A percentile compares a stretch with the other conserved stretches of the same genome.
These are phyloP conservation scores for Camellia granthamiana DNA, from an alignment of 148 eudicot species.

Conservation along the genomic window DNA sequence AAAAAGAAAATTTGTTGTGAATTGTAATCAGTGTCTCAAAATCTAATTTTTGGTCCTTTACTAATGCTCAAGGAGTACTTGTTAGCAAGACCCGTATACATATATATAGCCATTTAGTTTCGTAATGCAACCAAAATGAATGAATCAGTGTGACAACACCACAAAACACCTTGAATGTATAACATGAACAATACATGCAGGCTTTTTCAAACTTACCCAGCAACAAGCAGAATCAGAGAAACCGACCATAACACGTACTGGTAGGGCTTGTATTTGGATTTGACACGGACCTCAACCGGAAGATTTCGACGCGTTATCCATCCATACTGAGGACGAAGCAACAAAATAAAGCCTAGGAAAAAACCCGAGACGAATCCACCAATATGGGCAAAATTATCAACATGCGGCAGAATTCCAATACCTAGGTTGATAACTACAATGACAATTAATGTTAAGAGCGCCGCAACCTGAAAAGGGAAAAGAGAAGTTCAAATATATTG, in stretches of 20 bases:
- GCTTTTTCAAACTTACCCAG: constrained; percentile 44
- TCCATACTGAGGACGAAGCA: constrained; percentile 60
- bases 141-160: no score
- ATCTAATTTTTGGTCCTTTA: no score
- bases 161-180: no score
- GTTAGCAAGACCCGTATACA: no score
- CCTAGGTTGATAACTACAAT: constrained; percentile 48
- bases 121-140: neutral
- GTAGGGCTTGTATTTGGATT: constrained; percentile 59
- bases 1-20: no score
- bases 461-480: constrained; percentile 39
- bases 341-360: constrained; percentile 69
- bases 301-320: constrained; percentile 45
- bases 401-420: constrained; percentile 64
- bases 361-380: constrained; percentile 72
- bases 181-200: no score
- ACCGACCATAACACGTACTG: constrained; percentile 51
- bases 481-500: neutral
- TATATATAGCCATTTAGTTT: neutral
- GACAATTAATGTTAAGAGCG: constrained; percentile 42
- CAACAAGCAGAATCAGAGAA: constrained; percentile 54
- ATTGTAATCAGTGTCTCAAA: no score
- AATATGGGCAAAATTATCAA: constrained; percentile 57
- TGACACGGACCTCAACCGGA: constrained; percentile 31
- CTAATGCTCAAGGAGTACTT: no score